Evolutionary conservation across 208 protist species (phyloP).

Genomic region (Trypanosoma lewisi): DNA sequence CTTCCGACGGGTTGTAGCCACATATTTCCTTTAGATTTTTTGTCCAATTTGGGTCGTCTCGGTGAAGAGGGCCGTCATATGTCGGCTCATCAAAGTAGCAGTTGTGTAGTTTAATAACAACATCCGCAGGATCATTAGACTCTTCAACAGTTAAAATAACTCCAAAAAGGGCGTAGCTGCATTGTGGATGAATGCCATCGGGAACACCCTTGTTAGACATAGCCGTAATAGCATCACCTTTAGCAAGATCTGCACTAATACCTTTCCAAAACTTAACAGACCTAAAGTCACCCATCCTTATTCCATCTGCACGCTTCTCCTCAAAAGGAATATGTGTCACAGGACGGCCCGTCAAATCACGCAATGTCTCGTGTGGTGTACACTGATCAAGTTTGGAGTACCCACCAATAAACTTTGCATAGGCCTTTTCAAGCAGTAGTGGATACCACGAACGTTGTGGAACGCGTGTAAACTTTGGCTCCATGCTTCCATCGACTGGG

Average conservation of each 20-base stretch:
- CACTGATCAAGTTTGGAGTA: constrained; percentile 81
- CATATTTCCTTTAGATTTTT: constrained; percentile 42
- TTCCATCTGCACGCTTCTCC: constrained; percentile 58
- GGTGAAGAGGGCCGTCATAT: constrained; percentile 49
- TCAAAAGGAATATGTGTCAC: constrained; percentile 78
- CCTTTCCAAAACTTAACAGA: constrained; percentile 67
- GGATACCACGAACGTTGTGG: constrained; percentile 67
- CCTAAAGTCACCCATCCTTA: constrained; percentile 59
- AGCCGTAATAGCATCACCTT: constrained; percentile 73
- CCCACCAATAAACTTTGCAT: constrained; percentile 89
- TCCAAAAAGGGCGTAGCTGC: constrained; percentile 72
- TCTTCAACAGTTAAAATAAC: constrained; percentile 29
- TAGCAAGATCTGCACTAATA: constrained; percentile 50
- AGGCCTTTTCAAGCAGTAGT: constrained; percentile 89
- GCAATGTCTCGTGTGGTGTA: constrained; percentile 83
- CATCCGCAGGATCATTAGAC: constrained; percentile 41
- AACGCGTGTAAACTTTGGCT: constrained; percentile 66
- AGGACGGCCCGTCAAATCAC: constrained; percentile 83
- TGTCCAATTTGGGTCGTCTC: constrained; percentile 49
- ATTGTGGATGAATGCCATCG: constrained; percentile 76
- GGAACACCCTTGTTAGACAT: constrained; percentile 46
- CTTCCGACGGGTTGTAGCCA: constrained; percentile 41
- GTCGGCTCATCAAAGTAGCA: constrained; percentile 62
- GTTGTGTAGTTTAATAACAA: constrained; percentile 76
- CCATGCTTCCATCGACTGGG: constrained; percentile 40